A percentile compares a stretch with the other conserved stretches of the same genome.
phyloP scores from a whole-genome alignment of 2,329 filamentous ascomycete species.

The Nemania sp. region DNA sequence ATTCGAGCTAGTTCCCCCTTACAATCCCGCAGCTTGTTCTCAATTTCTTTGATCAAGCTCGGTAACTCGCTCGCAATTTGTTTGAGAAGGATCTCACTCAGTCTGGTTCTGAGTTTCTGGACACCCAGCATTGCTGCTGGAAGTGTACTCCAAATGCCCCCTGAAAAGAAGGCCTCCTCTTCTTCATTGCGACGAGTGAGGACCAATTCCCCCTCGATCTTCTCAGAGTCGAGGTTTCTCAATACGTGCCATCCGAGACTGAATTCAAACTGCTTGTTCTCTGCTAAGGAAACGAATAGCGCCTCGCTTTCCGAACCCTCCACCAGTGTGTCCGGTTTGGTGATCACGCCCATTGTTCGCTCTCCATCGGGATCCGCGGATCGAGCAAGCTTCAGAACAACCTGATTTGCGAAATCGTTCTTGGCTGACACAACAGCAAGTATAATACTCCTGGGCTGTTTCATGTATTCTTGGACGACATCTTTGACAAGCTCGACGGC shows the following conservation, averaged over 20 bases:
- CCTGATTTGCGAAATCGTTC: constrained; percentile 61
- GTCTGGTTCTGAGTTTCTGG: constrained; percentile 47
- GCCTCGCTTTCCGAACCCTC: constrained; percentile 46
- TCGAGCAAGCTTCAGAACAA: constrained; percentile 55
- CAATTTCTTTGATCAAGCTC: constrained; percentile 48
- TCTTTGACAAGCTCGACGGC: constrained; percentile 50
- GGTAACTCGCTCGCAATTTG: constrained; percentile 54
- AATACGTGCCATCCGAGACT: constrained; percentile 58
- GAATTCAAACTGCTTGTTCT: constrained; percentile 51
- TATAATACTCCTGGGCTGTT: constrained; percentile 59
- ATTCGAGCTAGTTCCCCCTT: constrained; percentile 36
- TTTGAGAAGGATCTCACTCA: constrained; percentile 54
- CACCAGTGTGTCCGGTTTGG: constrained; percentile 49
- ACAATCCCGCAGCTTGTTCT: constrained; percentile 30
- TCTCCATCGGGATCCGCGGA: constrained; percentile 37
- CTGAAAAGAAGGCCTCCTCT: constrained; percentile 50
- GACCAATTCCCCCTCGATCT: constrained; percentile 32
- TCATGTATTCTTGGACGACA: constrained; percentile 60
- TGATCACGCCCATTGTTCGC: constrained; percentile 55
- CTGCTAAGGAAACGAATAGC: constrained; percentile 46
- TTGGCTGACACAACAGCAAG: constrained; percentile 61
- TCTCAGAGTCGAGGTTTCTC: constrained; percentile 49
- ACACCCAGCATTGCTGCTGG: constrained; percentile 49
- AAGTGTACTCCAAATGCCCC: constrained; percentile 45
- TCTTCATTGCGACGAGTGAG: constrained; percentile 42